Percentiles rank a stretch among this genome's conserved stretches.
phyloP scores from a whole-genome alignment of 2,329 filamentous ascomycete genomes.

The Coleophoma cylindrospora region DNA sequence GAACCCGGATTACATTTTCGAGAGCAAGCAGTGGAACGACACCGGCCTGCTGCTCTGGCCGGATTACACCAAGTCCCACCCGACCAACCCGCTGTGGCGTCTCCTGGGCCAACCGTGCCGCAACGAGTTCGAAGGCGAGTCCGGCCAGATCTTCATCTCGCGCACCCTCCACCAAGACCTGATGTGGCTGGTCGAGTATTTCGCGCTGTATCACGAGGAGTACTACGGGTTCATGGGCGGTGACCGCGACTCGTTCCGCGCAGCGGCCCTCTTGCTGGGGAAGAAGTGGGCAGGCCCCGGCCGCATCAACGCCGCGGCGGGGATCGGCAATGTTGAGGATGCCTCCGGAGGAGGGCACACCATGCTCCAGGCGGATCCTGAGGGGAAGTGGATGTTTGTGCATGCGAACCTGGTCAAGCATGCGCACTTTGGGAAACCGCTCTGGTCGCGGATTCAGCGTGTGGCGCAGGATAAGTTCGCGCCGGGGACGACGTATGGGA shows the following conservation, averaged over 20 bases:
- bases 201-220: conserved; percentile 9
- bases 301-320: conserved; percentile 8
- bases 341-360: conserved; percentile 12
- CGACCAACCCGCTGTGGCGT: conserved; percentile 14
- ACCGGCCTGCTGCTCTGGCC: conserved; percentile 14
- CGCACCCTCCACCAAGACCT: conserved; percentile 10
- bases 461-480: conserved; percentile 8
- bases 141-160: conserved; percentile 12
- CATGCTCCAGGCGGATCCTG: conserved; percentile 13
- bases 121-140: conserved; percentile 14
- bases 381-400: conserved; percentile 15
- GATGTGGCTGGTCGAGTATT: conserved; percentile 15
- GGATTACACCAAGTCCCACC: conserved; percentile 13
- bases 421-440: conserved; percentile 4
- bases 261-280: conserved; percentile 9
- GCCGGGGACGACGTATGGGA: conserved; percentile 11
- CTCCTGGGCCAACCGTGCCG: conserved; percentile 9
- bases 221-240: conserved; percentile 16
- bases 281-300: conserved; percentile 11
- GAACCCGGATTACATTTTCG: conserved; percentile 12
- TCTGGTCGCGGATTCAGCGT: conserved; percentile 12
- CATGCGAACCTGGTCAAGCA: conserved; percentile 17
- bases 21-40: conserved; percentile 10
- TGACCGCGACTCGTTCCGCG: conserved; percentile 13
- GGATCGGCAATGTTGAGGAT: not conserved